A percentile compares a stretch with the other conserved stretches of the same genome.
These are phyloP conservation scores for Diaporthe longicolla DNA, from an alignment of 2,329 filamentous ascomycete genomes.

Conservation along the genomic window DNA sequence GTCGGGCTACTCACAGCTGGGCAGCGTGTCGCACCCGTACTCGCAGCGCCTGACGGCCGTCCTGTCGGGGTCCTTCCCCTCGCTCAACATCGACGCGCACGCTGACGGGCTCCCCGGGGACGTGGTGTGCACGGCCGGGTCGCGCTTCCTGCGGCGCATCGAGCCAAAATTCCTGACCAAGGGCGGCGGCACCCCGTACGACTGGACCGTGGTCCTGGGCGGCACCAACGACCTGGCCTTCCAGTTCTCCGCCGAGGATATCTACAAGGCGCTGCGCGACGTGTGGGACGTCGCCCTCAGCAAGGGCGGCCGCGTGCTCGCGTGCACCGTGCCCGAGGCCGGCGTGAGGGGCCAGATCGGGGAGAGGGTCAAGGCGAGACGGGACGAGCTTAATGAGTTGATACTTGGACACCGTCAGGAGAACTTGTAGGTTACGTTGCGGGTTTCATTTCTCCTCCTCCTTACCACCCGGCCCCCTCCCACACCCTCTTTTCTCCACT, in stretches of 20 bases:
- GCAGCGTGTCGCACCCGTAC: constrained; percentile 63
- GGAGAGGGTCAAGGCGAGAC: constrained; percentile 49
- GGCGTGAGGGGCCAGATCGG: constrained; percentile 43
- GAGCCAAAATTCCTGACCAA: constrained; percentile 46
- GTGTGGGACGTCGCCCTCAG: constrained; percentile 63
- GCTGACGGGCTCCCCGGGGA: constrained; percentile 68
- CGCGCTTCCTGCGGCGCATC: constrained; percentile 47
- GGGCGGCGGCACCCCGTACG: constrained; percentile 51
- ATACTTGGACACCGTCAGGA: constrained; percentile 62
- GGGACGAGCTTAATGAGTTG: constrained; percentile 62
- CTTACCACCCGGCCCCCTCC: too few species aligned
- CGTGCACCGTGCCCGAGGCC: constrained; percentile 71
- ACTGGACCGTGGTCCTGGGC: constrained; percentile 73
- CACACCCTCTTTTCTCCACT: too few species aligned
- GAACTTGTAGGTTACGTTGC: constrained; percentile 61
- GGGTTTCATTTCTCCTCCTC: too few species aligned
- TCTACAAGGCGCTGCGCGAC: constrained; percentile 60
- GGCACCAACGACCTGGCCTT: constrained; percentile 73
- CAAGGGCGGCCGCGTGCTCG: constrained; percentile 66
- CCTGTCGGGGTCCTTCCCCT: constrained; percentile 61
- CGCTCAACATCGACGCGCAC: constrained; percentile 49
- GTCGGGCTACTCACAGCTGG: constrained; percentile 64
- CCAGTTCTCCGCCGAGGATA: constrained; percentile 51
- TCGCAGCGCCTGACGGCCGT: constrained; percentile 61
- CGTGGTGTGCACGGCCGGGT: constrained; percentile 54